Conservation (phyloP, 768 basidiomycete genomes). For the Kwoniella sp. region DNA sequence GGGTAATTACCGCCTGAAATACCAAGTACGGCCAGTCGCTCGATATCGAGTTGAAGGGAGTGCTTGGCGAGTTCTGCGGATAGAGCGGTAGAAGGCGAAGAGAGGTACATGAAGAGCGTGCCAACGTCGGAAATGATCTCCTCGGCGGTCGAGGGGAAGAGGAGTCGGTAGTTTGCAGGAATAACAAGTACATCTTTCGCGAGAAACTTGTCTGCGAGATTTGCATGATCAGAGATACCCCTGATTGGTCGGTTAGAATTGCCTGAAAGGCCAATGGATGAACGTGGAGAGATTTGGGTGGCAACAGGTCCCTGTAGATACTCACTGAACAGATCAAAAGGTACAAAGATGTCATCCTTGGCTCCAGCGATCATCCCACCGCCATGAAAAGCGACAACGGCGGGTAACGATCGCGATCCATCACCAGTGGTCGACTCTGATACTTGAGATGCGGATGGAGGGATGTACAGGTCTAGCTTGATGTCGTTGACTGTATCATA, state of each 20-base stretch:
- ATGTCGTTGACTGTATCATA: conserved; percentile 14
- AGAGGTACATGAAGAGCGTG: conserved; percentile 14
- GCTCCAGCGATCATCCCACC: conserved; percentile 14
- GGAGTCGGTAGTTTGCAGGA: conserved; percentile 17
- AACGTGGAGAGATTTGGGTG: too few relatives aligned
- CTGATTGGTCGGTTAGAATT: too few relatives aligned
- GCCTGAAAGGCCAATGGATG: too few relatives aligned
- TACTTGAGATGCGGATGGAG: not conserved
- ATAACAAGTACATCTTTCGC: conserved; percentile 9
- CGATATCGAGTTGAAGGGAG: not conserved
- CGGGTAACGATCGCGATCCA: not conserved
- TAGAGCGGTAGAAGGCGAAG: conserved; percentile 1
- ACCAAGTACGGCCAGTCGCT: conserved; percentile 7
- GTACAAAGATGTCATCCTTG: conserved; percentile 10
- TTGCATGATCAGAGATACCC: not conserved
- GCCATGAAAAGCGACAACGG: conserved; percentile 15
- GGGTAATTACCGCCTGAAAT: conserved; percentile 20
- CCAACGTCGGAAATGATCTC: conserved; percentile 14
- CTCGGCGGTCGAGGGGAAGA: conserved; percentile 4
- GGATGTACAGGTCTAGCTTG: conserved; percentile 11
- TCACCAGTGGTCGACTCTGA: too few relatives aligned
- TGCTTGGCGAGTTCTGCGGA: not conserved
- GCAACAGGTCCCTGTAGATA: not conserved
- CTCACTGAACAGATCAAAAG: conserved; percentile 7
- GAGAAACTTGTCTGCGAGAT: conserved; percentile 5